Percentiles rank a stretch among this genome's conserved stretches.
These are phyloP conservation scores for Raphanus raphanistrum DNA, from an alignment of 345 rosid species.

Conservation along the genomic window DNA sequence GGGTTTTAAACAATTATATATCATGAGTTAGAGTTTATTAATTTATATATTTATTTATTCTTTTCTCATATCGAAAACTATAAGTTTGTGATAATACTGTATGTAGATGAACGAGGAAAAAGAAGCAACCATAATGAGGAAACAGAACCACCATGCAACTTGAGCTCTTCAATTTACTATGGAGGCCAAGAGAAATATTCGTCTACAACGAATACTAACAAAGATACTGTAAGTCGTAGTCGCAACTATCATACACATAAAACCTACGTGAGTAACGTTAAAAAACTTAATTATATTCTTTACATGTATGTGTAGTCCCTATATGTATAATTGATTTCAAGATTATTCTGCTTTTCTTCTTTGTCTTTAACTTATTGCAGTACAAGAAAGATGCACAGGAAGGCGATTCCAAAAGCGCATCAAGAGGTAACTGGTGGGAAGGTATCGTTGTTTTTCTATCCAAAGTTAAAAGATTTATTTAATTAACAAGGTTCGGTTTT, in stretches of 20 bases:
- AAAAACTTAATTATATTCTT: neutral
- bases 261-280: conserved; percentile 14
- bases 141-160: conserved; percentile 67
- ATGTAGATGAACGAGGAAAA: conserved; percentile 26
- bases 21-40: neutral
- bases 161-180: conserved; percentile 85
- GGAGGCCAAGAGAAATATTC: conserved; percentile 92
- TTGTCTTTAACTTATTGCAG: conserved; percentile 34
- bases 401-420: conserved; percentile 57
- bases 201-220: conserved; percentile 42
- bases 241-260: conserved; percentile 8
- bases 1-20: neutral
- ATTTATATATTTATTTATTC: neutral
- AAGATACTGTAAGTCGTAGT: conserved; percentile 49
- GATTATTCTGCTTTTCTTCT: conserved; percentile 1
- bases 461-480: neutral
- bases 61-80: neutral
- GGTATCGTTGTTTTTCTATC: conserved; percentile 44
- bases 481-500: neutral
- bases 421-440: conserved; percentile 98
- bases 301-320: neutral
- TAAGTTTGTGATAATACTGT: neutral
- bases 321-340: neutral
- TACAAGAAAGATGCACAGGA: conserved; percentile 60
- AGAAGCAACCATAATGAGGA: conserved; percentile 55